These are phyloP conservation scores for Podospora pseudoanserina DNA, from an alignment of 495 filamentous ascomycete species.

Conservation along the genomic window DNA sequence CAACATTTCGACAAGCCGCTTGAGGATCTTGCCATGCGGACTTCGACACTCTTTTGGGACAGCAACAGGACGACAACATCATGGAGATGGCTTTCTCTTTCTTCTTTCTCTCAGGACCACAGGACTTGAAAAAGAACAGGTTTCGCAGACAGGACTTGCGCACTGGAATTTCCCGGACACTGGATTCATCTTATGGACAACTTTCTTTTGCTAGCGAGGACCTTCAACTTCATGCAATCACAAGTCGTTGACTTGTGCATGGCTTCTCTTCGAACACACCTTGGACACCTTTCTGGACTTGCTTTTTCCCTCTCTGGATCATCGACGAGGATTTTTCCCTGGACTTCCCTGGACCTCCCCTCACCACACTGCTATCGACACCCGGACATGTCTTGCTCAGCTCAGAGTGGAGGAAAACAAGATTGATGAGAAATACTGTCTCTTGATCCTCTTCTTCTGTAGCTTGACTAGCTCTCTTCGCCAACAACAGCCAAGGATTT, in stretches of 20 bases:
- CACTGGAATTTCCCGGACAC: background rate
- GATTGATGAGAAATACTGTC: background rate
- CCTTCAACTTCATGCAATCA: background rate
- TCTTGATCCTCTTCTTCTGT: background rate
- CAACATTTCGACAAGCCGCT: background rate
- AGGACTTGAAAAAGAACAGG: background rate
- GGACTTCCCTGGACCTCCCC: background rate
- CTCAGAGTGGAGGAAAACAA: background rate
- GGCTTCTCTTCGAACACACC: background rate
- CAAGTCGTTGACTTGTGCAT: background rate
- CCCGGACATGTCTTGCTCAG: background rate
- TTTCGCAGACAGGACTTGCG: background rate
- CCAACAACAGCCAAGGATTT: background rate
- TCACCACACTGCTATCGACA: background rate
- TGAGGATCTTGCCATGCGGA: background rate
- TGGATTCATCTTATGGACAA: background rate
- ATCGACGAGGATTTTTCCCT: conserved; percentile 9
- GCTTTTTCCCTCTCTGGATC: conserved; percentile 21
- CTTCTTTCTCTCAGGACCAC: background rate
- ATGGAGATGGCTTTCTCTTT: background rate
- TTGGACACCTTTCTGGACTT: background rate
- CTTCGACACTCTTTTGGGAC: background rate
- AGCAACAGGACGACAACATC: background rate
- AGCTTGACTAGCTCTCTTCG: background rate
- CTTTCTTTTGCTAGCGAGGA: background rate